Conservation (phyloP, 2,329 filamentous ascomycete genomes). For the Calonectria montana region DNA sequence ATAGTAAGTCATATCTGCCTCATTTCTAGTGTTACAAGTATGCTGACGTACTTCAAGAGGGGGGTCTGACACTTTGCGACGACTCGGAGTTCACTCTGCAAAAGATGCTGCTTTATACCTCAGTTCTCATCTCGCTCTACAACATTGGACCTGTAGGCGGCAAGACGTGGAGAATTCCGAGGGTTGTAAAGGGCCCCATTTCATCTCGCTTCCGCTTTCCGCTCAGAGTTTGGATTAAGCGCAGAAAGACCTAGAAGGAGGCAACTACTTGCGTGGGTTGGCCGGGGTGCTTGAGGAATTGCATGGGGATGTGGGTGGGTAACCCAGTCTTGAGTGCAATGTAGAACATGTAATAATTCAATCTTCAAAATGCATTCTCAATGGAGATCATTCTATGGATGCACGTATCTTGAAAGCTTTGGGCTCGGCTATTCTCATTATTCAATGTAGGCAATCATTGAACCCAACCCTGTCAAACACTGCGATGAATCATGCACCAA, state of each 20-base stretch:
- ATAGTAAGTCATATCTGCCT: constrained; percentile 43
- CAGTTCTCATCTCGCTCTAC: constrained; percentile 51
- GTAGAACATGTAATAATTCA: not conserved
- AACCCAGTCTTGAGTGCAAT: not conserved
- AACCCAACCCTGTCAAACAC: not conserved
- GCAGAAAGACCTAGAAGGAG: constrained; percentile 29
- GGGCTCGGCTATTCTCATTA: not conserved
- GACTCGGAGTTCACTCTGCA: constrained; percentile 47
- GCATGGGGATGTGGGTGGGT: not conserved
- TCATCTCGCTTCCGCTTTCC: constrained; percentile 43
- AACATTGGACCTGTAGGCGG: constrained; percentile 47
- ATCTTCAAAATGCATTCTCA: not conserved
- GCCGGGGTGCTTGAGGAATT: not conserved
- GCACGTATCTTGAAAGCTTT: not conserved
- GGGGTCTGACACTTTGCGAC: constrained; percentile 47
- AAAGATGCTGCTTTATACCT: constrained; percentile 49
- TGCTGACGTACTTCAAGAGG: constrained; percentile 41
- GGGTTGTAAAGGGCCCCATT: constrained; percentile 38
- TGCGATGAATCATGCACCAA: not conserved
- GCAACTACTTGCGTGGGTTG: not conserved
- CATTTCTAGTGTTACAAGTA: not conserved
- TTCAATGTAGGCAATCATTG: not conserved
- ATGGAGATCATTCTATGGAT: not conserved
- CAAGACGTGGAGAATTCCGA: constrained; percentile 41
- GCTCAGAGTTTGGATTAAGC: constrained; percentile 49